These are phyloP conservation scores for Amniculicola lignicola DNA, from an alignment of 495 filamentous ascomycete genomes.

Conservation along the genomic window DNA sequence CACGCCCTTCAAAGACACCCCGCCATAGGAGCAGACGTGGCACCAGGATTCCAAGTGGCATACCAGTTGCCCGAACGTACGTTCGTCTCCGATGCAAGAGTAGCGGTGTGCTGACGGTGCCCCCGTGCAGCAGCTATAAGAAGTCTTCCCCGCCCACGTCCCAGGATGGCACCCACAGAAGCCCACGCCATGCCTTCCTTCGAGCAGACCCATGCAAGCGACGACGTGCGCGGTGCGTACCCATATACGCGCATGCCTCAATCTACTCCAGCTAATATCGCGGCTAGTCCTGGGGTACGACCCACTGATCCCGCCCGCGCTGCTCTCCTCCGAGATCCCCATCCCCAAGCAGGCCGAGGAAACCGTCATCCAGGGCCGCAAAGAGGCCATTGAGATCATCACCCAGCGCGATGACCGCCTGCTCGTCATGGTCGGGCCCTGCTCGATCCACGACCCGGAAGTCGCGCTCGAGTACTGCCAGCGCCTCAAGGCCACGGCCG, in stretches of 20 bases:
- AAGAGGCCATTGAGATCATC: constrained; percentile 78
- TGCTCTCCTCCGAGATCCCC: constrained; percentile 86
- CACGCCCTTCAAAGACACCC: neutral
- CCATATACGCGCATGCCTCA: neutral
- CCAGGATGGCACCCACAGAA: neutral
- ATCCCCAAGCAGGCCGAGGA: constrained; percentile 47
- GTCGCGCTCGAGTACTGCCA: constrained; percentile 82
- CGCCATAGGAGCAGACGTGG: too few relatives aligned
- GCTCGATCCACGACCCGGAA: constrained; percentile 93
- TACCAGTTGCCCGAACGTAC: constrained; percentile 1
- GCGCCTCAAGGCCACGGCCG: constrained; percentile 68
- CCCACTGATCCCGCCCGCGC: constrained; percentile 83
- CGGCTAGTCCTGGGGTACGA: constrained; percentile 85
- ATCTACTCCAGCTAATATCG: constrained; percentile 2
- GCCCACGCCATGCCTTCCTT: constrained; percentile 18
- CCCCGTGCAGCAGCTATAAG: constrained; percentile 10
- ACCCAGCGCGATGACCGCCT: constrained; percentile 79
- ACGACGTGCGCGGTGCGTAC: constrained; percentile 43
- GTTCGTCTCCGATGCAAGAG: neutral
- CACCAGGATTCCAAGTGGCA: neutral
- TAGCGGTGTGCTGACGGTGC: neutral
- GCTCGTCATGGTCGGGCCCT: constrained; percentile 90
- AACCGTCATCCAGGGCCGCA: constrained; percentile 78
- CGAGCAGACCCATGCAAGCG: constrained; percentile 28
- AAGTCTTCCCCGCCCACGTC: neutral